A percentile compares a stretch with the other conserved stretches of the same genome.
phyloP scores from a whole-genome alignment of 2,329 filamentous ascomycete genomes.

The Penicillium concentricum region DNA sequence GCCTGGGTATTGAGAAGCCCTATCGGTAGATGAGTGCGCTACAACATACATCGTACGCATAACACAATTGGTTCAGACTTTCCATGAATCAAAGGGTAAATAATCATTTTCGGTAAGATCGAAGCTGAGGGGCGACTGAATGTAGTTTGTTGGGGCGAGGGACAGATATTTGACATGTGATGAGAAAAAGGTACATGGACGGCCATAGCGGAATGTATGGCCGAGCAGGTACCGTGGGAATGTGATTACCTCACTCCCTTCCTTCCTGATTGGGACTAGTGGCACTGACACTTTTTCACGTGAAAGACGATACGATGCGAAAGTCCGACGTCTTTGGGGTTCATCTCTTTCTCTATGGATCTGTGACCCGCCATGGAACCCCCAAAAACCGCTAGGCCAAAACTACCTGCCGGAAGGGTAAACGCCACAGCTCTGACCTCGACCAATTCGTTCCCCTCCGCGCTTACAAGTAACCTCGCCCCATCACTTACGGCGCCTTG shows the following conservation, averaged over 20 bases:
- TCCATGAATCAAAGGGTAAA: neutral
- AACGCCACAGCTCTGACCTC: constrained; percentile 14
- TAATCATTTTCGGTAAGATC: constrained; percentile 1
- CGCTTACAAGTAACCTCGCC: constrained; percentile 9
- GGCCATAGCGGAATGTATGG: neutral
- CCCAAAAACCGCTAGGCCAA: constrained; percentile 4
- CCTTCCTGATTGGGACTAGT: constrained; percentile 2
- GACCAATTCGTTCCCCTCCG: constrained; percentile 8
- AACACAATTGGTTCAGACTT: neutral
- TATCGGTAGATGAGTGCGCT: neutral
- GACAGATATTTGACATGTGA: constrained; percentile 8
- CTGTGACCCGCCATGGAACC: constrained; percentile 14
- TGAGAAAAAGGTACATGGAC: neutral
- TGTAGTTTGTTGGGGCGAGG: neutral
- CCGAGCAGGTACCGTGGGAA: neutral
- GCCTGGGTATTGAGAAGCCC: neutral
- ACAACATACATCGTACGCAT: neutral
- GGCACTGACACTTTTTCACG: constrained; percentile 10
- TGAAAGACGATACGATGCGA: constrained; percentile 8
- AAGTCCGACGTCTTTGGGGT: constrained; percentile 2
- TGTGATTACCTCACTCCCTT: constrained; percentile 5
- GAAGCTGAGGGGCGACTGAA: neutral
- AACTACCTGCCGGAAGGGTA: neutral
- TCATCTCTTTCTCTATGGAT: constrained; percentile 1
- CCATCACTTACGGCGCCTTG: constrained; percentile 8